Evolutionary conservation across 139 green algal species (phyloP).

Genomic region (Closterium sp.): DNA sequence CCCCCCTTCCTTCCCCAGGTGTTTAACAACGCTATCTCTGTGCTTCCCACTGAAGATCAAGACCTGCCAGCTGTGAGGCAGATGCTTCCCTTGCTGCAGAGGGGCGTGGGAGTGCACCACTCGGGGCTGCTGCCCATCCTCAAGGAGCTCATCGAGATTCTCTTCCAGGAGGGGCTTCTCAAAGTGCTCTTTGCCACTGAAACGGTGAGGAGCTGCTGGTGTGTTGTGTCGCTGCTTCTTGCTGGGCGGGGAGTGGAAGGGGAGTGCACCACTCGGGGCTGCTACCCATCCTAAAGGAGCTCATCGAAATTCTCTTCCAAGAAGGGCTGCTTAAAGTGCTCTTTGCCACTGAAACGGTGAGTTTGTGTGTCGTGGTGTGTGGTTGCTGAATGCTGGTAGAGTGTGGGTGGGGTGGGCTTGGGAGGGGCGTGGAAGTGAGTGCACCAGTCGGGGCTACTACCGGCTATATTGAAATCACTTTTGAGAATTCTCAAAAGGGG

Average conservation of each 20-base stretch:
- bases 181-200: slow-evolving; percentile 54
- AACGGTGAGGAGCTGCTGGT: slow-evolving; percentile 18
- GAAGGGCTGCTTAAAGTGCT: slow-evolving; percentile 61
- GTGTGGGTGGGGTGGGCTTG: too few species aligned
- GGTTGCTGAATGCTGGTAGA: neutral
- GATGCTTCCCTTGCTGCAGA: slow-evolving; percentile 90
- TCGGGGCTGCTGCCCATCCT: slow-evolving; percentile 64
- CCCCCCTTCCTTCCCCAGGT: neutral
- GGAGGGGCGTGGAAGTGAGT: neutral
- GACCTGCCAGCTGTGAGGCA: too few species aligned
- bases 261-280: neutral
- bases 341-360: slow-evolving; percentile 47
- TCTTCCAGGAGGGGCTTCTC: slow-evolving; percentile 86
- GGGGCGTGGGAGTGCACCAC: slow-evolving; percentile 71
- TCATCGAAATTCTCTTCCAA: slow-evolving; percentile 95
- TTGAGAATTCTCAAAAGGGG: too few species aligned
- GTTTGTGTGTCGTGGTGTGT: neutral
- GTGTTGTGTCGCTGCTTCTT: neutral
- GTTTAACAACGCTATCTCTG: too few species aligned
- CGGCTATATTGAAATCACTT: too few species aligned
- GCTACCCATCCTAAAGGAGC: slow-evolving; percentile 35
- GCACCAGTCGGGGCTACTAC: neutral
- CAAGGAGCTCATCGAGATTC: slow-evolving; percentile 79
- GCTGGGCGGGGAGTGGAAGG: too few species aligned
- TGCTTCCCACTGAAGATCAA: too few species aligned